Conservation (phyloP, 1,284 basidiomycete genomes). For the Somion occarium region DNA sequence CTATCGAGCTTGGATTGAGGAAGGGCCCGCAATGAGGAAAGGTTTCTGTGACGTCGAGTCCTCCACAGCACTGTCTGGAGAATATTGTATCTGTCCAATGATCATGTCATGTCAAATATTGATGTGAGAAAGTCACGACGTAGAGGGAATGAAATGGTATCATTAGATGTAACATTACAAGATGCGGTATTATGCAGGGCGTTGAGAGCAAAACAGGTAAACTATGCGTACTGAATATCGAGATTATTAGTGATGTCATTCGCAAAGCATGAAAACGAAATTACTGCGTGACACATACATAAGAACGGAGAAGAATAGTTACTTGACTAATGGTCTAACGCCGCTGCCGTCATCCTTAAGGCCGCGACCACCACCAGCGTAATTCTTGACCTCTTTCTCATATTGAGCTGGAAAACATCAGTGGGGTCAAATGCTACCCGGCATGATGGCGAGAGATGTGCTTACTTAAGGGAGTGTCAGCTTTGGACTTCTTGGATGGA, state of each 20-base stretch:
- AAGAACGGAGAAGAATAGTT: conserved; percentile 3
- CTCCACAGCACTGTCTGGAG: neutral
- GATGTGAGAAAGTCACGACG: neutral
- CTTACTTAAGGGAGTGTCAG: conserved; percentile 30
- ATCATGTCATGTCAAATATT: neutral
- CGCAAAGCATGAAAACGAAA: neutral
- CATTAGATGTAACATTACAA: neutral
- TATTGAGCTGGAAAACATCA: conserved; percentile 19
- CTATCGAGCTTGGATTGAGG: conserved; percentile 26
- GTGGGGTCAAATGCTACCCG: neutral
- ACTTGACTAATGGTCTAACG: conserved; percentile 31
- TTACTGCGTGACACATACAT: neutral
- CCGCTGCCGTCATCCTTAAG: conserved; percentile 31
- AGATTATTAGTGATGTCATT: neutral
- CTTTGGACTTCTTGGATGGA: conserved; percentile 36
- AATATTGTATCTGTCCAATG: neutral
- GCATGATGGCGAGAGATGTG: neutral
- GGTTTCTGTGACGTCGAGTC: neutral
- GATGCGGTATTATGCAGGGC: neutral
- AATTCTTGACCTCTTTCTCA: conserved; percentile 28
- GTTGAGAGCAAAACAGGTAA: conserved; percentile 34
- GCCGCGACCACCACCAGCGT: conserved; percentile 20
- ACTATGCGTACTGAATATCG: conserved; percentile 39
- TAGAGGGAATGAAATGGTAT: neutral
- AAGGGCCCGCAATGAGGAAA: neutral